These are phyloP conservation scores for Corinectria fuckeliana DNA, from an alignment of 2,329 filamentous ascomycete species.

Conservation along the genomic window DNA sequence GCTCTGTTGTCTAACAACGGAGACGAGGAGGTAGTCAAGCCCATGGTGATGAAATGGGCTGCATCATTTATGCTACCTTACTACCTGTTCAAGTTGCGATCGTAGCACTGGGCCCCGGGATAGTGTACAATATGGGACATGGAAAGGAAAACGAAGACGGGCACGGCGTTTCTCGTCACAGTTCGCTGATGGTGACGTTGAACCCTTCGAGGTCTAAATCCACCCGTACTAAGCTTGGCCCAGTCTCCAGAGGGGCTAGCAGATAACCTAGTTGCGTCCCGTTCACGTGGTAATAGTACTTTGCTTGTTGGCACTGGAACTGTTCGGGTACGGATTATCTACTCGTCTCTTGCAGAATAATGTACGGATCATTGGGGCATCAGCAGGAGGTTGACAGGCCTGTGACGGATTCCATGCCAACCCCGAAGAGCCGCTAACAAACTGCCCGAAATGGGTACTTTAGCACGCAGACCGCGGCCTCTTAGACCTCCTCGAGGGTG, in stretches of 20 bases:
- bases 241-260: too few species aligned
- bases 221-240: too few species aligned
- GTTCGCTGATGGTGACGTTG: background rate
- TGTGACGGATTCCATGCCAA: background rate
- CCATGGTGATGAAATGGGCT: too few species aligned
- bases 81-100: too few species aligned
- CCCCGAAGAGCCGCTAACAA: background rate
- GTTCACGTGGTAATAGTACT: too few species aligned
- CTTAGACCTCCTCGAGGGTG: slow-evolving; percentile 4
- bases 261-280: too few species aligned
- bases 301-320: background rate
- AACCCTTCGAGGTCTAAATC: too few species aligned
- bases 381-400: background rate
- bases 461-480: background rate
- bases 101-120: too few species aligned
- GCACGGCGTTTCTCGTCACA: background rate
- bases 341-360: background rate
- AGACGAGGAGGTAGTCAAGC: too few species aligned
- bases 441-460: background rate
- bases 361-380: background rate
- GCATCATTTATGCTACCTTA: too few species aligned
- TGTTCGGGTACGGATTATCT: background rate
- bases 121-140: background rate
- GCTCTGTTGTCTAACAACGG: too few species aligned
- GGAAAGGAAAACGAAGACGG: background rate